Percentiles rank a stretch among this genome's conserved stretches.
Conservation (phyloP, 805 yeast genomes). For the Metschnikowia gruessii region DNA sequence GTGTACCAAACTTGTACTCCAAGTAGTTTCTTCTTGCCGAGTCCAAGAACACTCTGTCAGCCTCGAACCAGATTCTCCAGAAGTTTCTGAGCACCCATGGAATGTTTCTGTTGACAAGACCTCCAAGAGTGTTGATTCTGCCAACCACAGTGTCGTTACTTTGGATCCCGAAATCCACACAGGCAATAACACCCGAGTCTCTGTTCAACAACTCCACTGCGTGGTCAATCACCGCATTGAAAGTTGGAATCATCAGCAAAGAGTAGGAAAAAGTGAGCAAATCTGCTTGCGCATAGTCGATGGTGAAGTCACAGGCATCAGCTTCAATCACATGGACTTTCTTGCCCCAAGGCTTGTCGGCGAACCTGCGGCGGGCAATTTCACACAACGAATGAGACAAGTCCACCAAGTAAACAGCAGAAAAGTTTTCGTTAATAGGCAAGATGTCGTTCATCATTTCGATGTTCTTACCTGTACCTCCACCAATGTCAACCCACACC, state of each 20-base stretch:
- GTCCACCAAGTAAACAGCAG: conserved; percentile 69
- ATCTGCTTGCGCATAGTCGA: conserved; percentile 53
- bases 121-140: conserved; percentile 72
- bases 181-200: conserved; percentile 58
- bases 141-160: conserved; percentile 61
- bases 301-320: conserved; percentile 70
- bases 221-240: conserved; percentile 74
- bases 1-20: conserved; percentile 78
- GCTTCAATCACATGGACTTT: conserved; percentile 62
- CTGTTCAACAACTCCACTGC: conserved; percentile 51
- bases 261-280: conserved; percentile 77
- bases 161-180: conserved; percentile 82
- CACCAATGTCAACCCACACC: conserved; percentile 80
- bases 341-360: conserved; percentile 43
- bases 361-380: conserved; percentile 61
- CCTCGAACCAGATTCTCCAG: conserved; percentile 88
- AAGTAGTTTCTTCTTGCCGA: conserved; percentile 79
- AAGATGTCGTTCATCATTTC: conserved; percentile 65
- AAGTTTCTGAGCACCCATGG: conserved; percentile 78
- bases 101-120: conserved; percentile 64
- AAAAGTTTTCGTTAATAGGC: conserved; percentile 48
- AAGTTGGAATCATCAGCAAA: conserved; percentile 81
- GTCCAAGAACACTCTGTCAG: conserved; percentile 75
- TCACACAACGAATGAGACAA: conserved; percentile 74
- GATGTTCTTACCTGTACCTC: conserved; percentile 83